Evolutionary conservation across 1,284 basidiomycete species (phyloP).

Genomic region (Termitomyces sp.): DNA sequence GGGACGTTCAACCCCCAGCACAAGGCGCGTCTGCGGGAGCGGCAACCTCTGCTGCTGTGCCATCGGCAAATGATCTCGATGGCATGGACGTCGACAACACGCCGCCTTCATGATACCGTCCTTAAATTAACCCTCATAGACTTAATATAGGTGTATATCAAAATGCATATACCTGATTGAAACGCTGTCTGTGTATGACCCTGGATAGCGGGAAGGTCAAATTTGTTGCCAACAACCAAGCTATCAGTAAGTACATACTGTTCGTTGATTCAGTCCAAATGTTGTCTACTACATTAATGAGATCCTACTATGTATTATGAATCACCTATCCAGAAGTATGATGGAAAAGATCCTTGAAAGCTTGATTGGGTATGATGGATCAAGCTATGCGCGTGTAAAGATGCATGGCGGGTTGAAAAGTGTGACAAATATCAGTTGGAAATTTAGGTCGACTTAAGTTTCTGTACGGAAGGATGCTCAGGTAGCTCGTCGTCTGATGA

Average conservation of each 20-base stretch:
- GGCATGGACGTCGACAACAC: conserved; percentile 21
- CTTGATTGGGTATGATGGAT: background rate
- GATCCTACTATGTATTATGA: background rate
- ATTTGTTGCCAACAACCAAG: background rate
- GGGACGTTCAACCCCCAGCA: conserved; percentile 64
- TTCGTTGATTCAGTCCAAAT: background rate
- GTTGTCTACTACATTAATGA: background rate
- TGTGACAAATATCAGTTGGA: too few species aligned
- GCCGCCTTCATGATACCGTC: conserved; percentile 12
- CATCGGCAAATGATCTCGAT: conserved; percentile 69
- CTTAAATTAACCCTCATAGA: background rate
- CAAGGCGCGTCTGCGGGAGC: conserved; percentile 52
- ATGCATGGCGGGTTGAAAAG: background rate
- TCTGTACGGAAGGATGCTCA: background rate
- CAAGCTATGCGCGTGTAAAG: background rate
- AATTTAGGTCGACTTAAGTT: conserved; percentile 14
- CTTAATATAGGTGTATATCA: background rate
- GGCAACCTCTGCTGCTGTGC: conserved; percentile 73
- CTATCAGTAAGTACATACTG: background rate
- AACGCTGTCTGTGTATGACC: background rate
- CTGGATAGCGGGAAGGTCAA: background rate
- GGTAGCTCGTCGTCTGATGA: conserved; percentile 6
- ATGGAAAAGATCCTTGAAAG: background rate
- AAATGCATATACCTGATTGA: background rate
- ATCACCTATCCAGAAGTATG: background rate